A percentile compares a stretch with the other conserved stretches of the same genome.
phyloP scores from a whole-genome alignment of 495 filamentous ascomycete genomes.

The Parathielavia hyrcaniae region DNA sequence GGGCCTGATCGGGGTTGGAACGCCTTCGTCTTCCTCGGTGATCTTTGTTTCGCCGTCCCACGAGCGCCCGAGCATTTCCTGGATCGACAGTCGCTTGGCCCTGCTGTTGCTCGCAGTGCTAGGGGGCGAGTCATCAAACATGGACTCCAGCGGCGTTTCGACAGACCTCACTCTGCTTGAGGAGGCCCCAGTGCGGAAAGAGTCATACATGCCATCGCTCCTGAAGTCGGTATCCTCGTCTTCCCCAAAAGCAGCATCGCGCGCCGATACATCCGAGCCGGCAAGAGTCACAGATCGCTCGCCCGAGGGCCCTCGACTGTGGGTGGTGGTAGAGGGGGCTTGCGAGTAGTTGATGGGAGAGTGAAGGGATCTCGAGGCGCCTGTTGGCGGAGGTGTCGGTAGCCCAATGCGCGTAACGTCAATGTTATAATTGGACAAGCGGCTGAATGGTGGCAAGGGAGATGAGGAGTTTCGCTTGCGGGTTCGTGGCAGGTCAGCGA shows the following conservation, averaged over 20 bases:
- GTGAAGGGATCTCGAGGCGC: conserved; percentile 21
- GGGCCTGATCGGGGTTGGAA: conserved; percentile 51
- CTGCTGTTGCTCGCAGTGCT: conserved; percentile 45
- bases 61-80: conserved; percentile 45
- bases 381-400: conserved; percentile 35
- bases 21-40: conserved; percentile 59
- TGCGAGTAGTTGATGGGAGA: conserved; percentile 29
- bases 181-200: conserved; percentile 74
- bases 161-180: conserved; percentile 44
- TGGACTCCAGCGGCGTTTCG: conserved; percentile 65
- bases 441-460: conserved; percentile 50
- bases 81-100: conserved; percentile 54
- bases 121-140: conserved; percentile 75
- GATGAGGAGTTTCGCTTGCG: conserved; percentile 48
- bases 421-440: conserved; percentile 53
- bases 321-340: conserved; percentile 22
- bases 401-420: conserved; percentile 44
- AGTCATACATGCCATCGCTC: conserved; percentile 90
- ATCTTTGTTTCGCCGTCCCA: conserved; percentile 51
- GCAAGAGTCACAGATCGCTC: conserved; percentile 76
- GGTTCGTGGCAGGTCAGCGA: conserved; percentile 27
- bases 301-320: conserved; percentile 30
- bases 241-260: conserved; percentile 66
- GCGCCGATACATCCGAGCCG: conserved; percentile 74
- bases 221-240: conserved; percentile 82